phyloP scores from a whole-genome alignment of 75 land plant genomes.

The Adiantum capillusveneris region DNA sequence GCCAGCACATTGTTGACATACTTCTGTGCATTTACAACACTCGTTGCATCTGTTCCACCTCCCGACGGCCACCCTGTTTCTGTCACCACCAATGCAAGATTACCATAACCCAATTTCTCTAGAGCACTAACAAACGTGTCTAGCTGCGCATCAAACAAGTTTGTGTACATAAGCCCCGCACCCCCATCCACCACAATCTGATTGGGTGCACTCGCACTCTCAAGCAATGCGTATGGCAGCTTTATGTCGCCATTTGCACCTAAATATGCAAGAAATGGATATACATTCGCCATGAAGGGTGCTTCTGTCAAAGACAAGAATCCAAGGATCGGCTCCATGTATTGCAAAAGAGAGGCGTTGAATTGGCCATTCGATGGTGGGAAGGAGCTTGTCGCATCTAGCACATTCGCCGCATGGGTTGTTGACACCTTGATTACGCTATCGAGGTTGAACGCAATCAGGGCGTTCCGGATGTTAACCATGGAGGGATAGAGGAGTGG shows the following conservation, averaged over 20 bases:
- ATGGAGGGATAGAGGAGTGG: slow-evolving; percentile 34
- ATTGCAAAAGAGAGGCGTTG: not conserved
- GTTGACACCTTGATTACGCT: slow-evolving; percentile 28
- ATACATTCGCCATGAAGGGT: slow-evolving; percentile 27
- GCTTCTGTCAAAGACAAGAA: slow-evolving; percentile 16
- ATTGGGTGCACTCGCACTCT: not conserved
- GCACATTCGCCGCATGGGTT: slow-evolving; percentile 15
- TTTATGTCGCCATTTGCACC: slow-evolving; percentile 3
- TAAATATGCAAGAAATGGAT: slow-evolving; percentile 32
- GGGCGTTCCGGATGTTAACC: slow-evolving; percentile 24
- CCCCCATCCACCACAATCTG: slow-evolving; percentile 6
- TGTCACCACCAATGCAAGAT: slow-evolving; percentile 16
- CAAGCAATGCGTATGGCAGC: slow-evolving; percentile 29
- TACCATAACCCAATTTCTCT: slow-evolving; percentile 9
- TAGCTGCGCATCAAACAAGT: slow-evolving; percentile 37
- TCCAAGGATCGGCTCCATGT: slow-evolving; percentile 14
- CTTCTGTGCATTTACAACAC: slow-evolving; percentile 33
- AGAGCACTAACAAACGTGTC: slow-evolving; percentile 26
- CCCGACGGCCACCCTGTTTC: slow-evolving; percentile 48
- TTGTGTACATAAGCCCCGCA: not conserved
- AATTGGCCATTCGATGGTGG: slow-evolving; percentile 31
- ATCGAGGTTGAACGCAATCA: not conserved
- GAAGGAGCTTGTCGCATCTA: slow-evolving; percentile 15
- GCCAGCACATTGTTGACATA: slow-evolving; percentile 62
- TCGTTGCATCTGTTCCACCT: slow-evolving; percentile 11